A percentile compares a stretch with the other conserved stretches of the same genome.
Conservation (phyloP, 495 filamentous ascomycete genomes). For the Trichoderma parareesei region DNA sequence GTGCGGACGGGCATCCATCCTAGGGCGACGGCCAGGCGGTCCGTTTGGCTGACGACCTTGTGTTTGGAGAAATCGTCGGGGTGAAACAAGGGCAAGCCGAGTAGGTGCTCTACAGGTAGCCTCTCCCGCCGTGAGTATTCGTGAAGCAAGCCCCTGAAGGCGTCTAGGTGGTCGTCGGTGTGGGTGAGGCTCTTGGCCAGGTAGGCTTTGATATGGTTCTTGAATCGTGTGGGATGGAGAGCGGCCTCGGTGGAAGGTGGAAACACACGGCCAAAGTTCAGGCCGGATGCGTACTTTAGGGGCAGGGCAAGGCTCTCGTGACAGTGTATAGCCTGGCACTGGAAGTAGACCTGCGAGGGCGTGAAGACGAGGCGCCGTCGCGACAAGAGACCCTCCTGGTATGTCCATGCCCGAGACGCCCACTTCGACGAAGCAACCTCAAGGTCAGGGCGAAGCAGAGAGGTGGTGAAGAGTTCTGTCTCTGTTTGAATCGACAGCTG, state of each 20-base stretch:
- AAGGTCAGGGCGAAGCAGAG: slow-evolving; percentile 10
- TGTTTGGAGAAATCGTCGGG: slow-evolving; percentile 10
- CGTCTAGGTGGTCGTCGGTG: slow-evolving; percentile 4
- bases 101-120: slow-evolving; percentile 1
- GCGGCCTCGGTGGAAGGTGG: neutral
- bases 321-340: slow-evolving; percentile 15
- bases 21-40: slow-evolving; percentile 4
- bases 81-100: slow-evolving; percentile 15
- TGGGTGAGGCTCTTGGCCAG: neutral
- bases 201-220: slow-evolving; percentile 10
- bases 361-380: slow-evolving; percentile 26
- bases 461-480: slow-evolving; percentile 11
- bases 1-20: slow-evolving; percentile 5
- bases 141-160: slow-evolving; percentile 5
- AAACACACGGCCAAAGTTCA: slow-evolving; percentile 12
- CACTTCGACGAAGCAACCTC: slow-evolving; percentile 20
- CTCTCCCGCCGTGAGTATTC: neutral
- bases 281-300: neutral
- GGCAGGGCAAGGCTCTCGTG: slow-evolving; percentile 15
- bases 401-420: slow-evolving; percentile 33
- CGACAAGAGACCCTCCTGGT: slow-evolving; percentile 30
- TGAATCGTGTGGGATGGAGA: neutral
- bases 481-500: slow-evolving; percentile 8
- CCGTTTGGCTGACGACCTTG: slow-evolving; percentile 9
- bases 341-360: slow-evolving; percentile 25